Conservation (phyloP, 495 filamentous ascomycete genomes). For the Xylaria grammica region DNA sequence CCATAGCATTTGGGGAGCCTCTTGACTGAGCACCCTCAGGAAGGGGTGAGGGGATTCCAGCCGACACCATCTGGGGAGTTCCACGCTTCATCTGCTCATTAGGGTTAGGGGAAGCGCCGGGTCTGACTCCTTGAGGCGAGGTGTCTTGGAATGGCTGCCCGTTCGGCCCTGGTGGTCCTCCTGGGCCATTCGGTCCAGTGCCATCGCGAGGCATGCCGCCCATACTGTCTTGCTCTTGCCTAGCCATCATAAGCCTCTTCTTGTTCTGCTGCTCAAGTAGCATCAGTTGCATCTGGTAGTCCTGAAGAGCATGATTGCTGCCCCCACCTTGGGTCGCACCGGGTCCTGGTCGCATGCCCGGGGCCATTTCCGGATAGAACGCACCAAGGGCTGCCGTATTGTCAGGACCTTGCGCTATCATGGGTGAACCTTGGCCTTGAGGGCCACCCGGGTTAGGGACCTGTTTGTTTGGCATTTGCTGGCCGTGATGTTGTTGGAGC, state of each 20-base stretch:
- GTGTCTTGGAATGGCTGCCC: constrained; percentile 66
- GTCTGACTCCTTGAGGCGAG: constrained; percentile 80
- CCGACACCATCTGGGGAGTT: constrained; percentile 84
- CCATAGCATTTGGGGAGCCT: constrained; percentile 82
- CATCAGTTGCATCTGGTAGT: constrained; percentile 99
- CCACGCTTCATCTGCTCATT: constrained; percentile 86
- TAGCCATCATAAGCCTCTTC: constrained; percentile 93
- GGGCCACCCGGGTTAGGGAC: constrained; percentile 59
- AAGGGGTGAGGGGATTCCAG: constrained; percentile 80
- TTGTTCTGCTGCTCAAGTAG: constrained; percentile 98
- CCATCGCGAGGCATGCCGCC: constrained; percentile 56
- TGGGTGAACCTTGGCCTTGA: constrained; percentile 73
- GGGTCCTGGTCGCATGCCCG: constrained; percentile 62
- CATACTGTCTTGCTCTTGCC: constrained; percentile 90
- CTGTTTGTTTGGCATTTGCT: constrained; percentile 74
- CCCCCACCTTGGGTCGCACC: constrained; percentile 60
- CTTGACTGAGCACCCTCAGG: constrained; percentile 77
- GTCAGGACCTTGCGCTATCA: constrained; percentile 77
- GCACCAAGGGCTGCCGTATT: constrained; percentile 64
- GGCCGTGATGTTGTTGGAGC: constrained; percentile 78
- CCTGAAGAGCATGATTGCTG: constrained; percentile 93
- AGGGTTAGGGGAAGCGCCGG: constrained; percentile 87
- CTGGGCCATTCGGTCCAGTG: constrained; percentile 47
- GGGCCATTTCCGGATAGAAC: constrained; percentile 63
- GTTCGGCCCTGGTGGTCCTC: constrained; percentile 59